Evolutionary conservation across 1,284 basidiomycete species (phyloP).

Genomic region (Austroboletus rostrupii): DNA sequence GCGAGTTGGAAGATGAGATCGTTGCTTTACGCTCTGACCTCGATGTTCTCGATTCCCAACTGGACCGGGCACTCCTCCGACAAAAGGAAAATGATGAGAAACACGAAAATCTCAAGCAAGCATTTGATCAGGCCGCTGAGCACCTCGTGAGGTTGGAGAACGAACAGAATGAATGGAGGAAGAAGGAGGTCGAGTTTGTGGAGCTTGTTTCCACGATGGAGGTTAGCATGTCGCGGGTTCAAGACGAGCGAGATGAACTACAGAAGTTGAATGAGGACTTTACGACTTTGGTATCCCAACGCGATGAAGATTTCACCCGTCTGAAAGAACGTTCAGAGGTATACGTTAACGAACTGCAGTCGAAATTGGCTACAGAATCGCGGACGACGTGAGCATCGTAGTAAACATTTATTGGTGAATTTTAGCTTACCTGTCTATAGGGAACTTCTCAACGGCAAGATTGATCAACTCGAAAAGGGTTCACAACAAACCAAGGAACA

Average conservation of each 20-base stretch:
- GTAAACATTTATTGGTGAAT: not conserved
- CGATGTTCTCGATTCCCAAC: constrained; percentile 80
- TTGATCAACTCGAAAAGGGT: constrained; percentile 61
- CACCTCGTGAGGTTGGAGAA: constrained; percentile 78
- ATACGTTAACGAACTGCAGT: constrained; percentile 68
- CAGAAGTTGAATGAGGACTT: constrained; percentile 70
- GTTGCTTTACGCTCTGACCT: constrained; percentile 78
- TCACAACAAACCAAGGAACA: constrained; percentile 75
- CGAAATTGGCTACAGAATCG: constrained; percentile 65
- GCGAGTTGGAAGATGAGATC: constrained; percentile 83
- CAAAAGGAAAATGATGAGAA: constrained; percentile 80
- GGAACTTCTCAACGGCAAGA: constrained; percentile 57
- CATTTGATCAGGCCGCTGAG: constrained; percentile 81
- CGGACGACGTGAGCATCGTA: constrained; percentile 57
- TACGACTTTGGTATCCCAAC: constrained; percentile 64
- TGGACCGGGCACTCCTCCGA: constrained; percentile 74
- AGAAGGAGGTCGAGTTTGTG: constrained; percentile 55
- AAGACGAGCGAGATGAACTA: constrained; percentile 56
- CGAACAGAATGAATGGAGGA: constrained; percentile 68
- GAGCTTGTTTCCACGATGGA: constrained; percentile 57
- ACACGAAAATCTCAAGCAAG: constrained; percentile 62
- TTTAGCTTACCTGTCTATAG: constrained; percentile 35
- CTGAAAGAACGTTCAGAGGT: constrained; percentile 76
- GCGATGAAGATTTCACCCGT: constrained; percentile 77
- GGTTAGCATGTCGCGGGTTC: constrained; percentile 55